phyloP scores from a whole-genome alignment of 805 yeast species.

The Wickerhamomyces ciferrii region DNA sequence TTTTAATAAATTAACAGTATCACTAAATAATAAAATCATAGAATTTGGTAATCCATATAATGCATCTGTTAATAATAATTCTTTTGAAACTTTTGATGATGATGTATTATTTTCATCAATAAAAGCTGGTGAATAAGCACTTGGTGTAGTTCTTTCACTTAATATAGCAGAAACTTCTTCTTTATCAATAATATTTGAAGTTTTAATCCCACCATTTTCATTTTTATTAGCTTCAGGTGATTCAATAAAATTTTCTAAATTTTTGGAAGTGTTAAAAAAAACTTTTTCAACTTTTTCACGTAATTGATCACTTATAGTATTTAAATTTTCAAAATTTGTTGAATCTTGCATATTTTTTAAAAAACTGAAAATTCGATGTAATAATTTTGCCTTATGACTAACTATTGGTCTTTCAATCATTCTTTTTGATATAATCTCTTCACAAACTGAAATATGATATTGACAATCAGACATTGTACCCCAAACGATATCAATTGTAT shows the following conservation, averaged over 20 bases:
- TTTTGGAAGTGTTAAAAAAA: slow-evolving; percentile 9
- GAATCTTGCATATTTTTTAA: slow-evolving; percentile 74
- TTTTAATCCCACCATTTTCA: slow-evolving; percentile 30
- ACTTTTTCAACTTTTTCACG: slow-evolving; percentile 9
- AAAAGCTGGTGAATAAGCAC: slow-evolving; percentile 29
- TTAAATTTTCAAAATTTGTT: slow-evolving; percentile 23
- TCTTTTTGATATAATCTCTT: slow-evolving; percentile 64
- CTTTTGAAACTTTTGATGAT: slow-evolving; percentile 33
- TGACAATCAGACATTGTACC: slow-evolving; percentile 86
- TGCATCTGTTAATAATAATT: slow-evolving; percentile 68
- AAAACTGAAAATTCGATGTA: slow-evolving; percentile 76
- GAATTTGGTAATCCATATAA: slow-evolving; percentile 84
- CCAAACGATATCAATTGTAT: slow-evolving; percentile 83
- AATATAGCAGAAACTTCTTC: slow-evolving; percentile 17
- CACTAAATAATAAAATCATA: slow-evolving; percentile 64
- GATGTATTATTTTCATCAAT: slow-evolving; percentile 24
- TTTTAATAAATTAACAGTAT: slow-evolving; percentile 62
- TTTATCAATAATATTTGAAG: slow-evolving; percentile 6
- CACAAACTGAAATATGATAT: slow-evolving; percentile 71
- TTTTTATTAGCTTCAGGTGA: slow-evolving; percentile 38
- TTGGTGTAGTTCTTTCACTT: background rate
- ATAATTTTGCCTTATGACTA: slow-evolving; percentile 68
- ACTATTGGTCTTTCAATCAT: slow-evolving; percentile 60
- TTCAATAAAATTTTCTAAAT: background rate
- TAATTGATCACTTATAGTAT: slow-evolving; percentile 8